These are phyloP conservation scores for Jacaranda copaia DNA, from an alignment of 257 asterid genomes.

Conservation along the genomic window DNA sequence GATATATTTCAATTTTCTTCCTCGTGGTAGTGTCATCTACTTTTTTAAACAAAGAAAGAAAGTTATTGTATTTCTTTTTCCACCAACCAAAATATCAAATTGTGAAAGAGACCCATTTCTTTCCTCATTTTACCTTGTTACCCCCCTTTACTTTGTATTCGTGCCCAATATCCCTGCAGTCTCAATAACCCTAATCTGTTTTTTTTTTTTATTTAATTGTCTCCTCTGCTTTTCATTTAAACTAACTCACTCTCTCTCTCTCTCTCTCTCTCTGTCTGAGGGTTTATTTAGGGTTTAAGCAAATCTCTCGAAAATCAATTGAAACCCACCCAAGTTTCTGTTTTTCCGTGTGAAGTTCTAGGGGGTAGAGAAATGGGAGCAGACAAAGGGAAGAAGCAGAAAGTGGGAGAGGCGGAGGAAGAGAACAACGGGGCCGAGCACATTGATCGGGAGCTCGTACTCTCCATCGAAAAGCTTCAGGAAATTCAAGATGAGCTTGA, in stretches of 20 bases:
- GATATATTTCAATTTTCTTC: no score
- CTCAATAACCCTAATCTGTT: conserved; percentile 39
- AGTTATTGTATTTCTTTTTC: not conserved
- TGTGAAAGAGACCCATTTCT: not conserved
- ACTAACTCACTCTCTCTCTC: not conserved
- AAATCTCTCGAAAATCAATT: conserved; percentile 25
- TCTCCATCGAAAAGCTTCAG: conserved; percentile 80
- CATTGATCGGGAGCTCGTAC: conserved; percentile 64
- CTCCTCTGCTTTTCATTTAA: conserved; percentile 16
- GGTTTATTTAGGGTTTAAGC: conserved; percentile 68
- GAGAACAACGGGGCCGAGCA: conserved; percentile 54
- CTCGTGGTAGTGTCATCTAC: not conserved
- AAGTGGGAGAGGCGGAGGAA: conserved; percentile 57
- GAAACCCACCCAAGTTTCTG: not conserved
- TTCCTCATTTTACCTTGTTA: not conserved
- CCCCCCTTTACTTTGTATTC: not conserved
- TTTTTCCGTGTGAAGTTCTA: conserved; percentile 1
- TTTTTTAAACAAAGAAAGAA: not conserved
- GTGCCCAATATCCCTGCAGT: not conserved
- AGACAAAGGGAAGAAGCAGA: conserved; percentile 89
- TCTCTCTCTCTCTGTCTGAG: conserved; percentile 32
- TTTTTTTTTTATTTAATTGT: not conserved
- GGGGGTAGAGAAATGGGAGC: conserved; percentile 61
- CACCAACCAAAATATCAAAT: not conserved
- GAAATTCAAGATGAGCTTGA: conserved; percentile 93